These are phyloP conservation scores for Dentipellis sp. DNA, from an alignment of 768 basidiomycete species.

Conservation along the genomic window DNA sequence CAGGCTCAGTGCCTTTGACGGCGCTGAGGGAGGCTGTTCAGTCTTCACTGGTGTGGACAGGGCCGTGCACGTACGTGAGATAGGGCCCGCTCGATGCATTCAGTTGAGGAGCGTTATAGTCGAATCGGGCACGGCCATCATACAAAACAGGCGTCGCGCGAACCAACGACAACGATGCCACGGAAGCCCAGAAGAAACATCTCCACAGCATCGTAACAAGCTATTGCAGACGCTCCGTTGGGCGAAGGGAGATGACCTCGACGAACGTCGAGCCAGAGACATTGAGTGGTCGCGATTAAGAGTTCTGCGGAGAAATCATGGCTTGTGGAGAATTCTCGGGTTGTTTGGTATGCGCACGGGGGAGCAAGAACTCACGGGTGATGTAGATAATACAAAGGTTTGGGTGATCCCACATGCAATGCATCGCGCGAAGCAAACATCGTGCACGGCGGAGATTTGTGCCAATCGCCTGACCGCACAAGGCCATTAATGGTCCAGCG, in stretches of 20 bases:
- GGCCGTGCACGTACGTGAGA: constrained; percentile 34
- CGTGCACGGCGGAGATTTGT: too few species aligned
- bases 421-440: too few species aligned
- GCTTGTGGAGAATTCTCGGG: not conserved
- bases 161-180: not conserved
- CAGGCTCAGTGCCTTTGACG: constrained; percentile 45
- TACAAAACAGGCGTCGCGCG: constrained; percentile 31
- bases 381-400: too few species aligned
- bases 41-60: too few species aligned
- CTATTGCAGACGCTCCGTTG: not conserved
- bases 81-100: constrained; percentile 42
- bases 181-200: not conserved
- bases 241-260: not conserved
- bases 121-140: constrained; percentile 44
- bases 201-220: not conserved
- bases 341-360: too few species aligned
- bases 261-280: not conserved
- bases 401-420: too few species aligned
- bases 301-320: not conserved
- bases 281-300: not conserved
- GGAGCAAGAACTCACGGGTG: too few species aligned
- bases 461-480: too few species aligned
- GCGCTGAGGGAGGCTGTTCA: constrained; percentile 24
- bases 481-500: constrained; percentile 52
- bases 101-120: constrained; percentile 32